Conservation (phyloP, 495 filamentous ascomycete genomes). For the Bombardia bombarda region DNA sequence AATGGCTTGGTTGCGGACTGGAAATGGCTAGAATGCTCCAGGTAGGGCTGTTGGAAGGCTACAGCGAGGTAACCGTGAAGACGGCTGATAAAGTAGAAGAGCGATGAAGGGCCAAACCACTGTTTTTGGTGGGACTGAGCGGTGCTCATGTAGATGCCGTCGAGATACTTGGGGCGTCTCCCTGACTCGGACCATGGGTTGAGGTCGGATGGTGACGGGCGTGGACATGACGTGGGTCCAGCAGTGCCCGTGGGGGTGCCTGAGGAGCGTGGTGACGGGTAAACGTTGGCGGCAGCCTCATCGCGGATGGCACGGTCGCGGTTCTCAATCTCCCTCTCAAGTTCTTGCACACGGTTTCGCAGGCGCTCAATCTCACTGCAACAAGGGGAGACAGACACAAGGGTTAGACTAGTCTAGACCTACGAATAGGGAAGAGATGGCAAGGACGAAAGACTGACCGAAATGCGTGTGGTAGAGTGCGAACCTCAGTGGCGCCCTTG, state of each 20-base stretch:
- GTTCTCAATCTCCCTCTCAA: conserved; percentile 27
- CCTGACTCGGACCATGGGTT: conserved; percentile 1
- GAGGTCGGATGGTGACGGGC: not conserved
- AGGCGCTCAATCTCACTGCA: conserved; percentile 37
- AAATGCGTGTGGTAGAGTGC: conserved; percentile 30
- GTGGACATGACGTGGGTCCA: too few species aligned
- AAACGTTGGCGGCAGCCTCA: not conserved
- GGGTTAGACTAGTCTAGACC: too few species aligned
- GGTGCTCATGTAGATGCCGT: conserved; percentile 21
- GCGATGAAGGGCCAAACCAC: conserved; percentile 33
- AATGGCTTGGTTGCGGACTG: not conserved
- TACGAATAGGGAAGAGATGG: too few species aligned
- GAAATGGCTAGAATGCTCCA: conserved; percentile 6
- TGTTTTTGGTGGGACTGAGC: conserved; percentile 19
- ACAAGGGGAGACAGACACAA: too few species aligned
- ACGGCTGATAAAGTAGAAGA: conserved; percentile 31
- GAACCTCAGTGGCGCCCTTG: conserved; percentile 20
- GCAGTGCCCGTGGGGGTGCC: not conserved
- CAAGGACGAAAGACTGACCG: conserved; percentile 8
- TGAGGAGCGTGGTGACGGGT: not conserved
- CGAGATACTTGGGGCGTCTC: conserved; percentile 4
- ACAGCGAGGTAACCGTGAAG: conserved; percentile 25
- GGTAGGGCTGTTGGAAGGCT: conserved; percentile 21
- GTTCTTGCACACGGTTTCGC: conserved; percentile 26
- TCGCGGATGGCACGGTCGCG: conserved; percentile 3